Conservation (phyloP, 768 basidiomycete species). For the Pisolithus sp. region DNA sequence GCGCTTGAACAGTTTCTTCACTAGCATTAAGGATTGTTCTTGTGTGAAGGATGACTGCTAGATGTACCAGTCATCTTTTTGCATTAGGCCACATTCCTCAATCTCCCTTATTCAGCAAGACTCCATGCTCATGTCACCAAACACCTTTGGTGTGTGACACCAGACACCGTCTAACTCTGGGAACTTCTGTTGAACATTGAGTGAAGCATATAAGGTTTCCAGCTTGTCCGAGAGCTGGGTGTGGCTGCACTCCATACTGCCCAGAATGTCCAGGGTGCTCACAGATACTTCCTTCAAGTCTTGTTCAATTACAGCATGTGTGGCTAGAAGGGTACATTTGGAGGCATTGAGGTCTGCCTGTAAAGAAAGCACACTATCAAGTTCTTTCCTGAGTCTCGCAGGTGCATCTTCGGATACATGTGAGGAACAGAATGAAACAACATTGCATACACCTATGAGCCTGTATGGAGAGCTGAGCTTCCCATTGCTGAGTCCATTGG, state of each 20-base stretch:
- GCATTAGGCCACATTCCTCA: too few species aligned
- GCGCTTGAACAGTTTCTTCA: too few species aligned
- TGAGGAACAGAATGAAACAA: background rate
- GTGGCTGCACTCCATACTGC: constrained; percentile 17
- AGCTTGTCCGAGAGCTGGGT: constrained; percentile 17
- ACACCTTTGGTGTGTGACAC: too few species aligned
- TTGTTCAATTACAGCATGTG: constrained; percentile 3
- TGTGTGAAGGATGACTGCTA: too few species aligned
- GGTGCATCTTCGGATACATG: constrained; percentile 26
- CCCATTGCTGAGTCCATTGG: background rate
- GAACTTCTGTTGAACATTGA: constrained; percentile 29
- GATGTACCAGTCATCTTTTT: too few species aligned
- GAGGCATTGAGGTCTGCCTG: constrained; percentile 24
- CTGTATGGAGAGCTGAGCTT: constrained; percentile 4
- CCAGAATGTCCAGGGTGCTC: constrained; percentile 10
- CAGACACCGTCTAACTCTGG: constrained; percentile 27
- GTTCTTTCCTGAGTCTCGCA: constrained; percentile 19
- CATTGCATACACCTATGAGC: background rate
- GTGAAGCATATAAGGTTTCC: constrained; percentile 27
- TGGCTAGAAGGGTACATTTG: constrained; percentile 15
- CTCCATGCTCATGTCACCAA: too few species aligned
- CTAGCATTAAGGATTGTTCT: too few species aligned
- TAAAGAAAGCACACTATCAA: constrained; percentile 25
- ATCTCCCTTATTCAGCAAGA: too few species aligned
- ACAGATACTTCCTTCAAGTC: background rate